Evolutionary conservation across 2,329 filamentous ascomycete genomes (phyloP), one percentile per base, ranked within the genome.

Genomic region (Ascochyta viciae-villosae): DNA sequence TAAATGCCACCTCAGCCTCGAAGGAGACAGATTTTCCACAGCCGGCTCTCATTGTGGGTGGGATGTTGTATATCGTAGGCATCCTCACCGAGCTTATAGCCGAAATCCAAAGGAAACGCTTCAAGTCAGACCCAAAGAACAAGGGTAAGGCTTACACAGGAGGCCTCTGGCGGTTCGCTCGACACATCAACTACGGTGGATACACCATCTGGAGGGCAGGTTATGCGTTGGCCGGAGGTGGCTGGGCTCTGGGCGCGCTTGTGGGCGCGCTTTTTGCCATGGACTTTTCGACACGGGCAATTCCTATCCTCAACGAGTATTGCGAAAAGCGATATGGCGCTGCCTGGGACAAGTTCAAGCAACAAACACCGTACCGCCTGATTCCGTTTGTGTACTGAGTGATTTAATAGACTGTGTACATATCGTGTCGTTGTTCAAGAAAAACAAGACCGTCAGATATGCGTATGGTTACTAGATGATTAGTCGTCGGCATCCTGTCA

Each of bases 101-200:
- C 0, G 86, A 89, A 74, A 65, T 81, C 26, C 86, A 89, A 72
- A 80, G 87, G 16, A 77, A 77, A 60, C 61, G 65, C 0, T 85
- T 82, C 73, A 85, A 85, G 71, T 69, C 74, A 22, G 73, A 83
- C 50, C 76, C 80, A 3, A 75, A 68, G 56, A 84, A 85, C 67
- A 78, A 81, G 61, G 83, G 83, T 16, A 83, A 83, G 68, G 72
- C 78, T 0, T 85, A 79, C 60, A 78, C 76, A 0, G 78, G 78
- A 9, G 82, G 83, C 0, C 61, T 85, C 33, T 85, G 81, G 69
- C 67, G 72, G 1, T 65, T 81, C 35, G 80, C 80, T 4, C 77
- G 82, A 40, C 81, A 85, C 64, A 78, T 84, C 71, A 85, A 85
- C 58, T 85, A 85, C 61, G 78, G 79, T 22, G 82, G 77, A 1